Conservation (phyloP, 1,284 basidiomycete genomes). For the Cryptococcus maquisensis region DNA sequence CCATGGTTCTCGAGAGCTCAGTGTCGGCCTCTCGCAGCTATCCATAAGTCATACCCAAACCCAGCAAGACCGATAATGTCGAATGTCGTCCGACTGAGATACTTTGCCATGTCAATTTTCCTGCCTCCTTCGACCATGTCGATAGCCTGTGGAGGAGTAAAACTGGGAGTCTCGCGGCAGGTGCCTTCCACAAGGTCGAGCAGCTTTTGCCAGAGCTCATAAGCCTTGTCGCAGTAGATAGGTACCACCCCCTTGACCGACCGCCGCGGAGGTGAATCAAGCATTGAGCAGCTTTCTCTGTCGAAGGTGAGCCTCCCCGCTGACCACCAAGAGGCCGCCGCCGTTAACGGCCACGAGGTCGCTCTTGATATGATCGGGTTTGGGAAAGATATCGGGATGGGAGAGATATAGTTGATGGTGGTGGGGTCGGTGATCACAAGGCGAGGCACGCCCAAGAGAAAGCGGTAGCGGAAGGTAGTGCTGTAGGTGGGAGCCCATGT, state of each 20-base stretch:
- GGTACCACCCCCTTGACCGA: conserved; percentile 47
- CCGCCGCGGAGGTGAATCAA: conserved; percentile 39
- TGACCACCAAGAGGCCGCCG: conserved; percentile 37
- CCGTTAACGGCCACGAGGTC: conserved; percentile 51
- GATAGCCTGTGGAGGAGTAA: conserved; percentile 16
- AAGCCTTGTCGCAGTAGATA: conserved; percentile 61
- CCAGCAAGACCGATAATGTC: conserved; percentile 71
- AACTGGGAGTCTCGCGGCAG: conserved; percentile 10
- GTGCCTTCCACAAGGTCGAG: conserved; percentile 14
- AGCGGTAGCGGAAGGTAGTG: conserved; percentile 17
- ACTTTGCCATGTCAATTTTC: conserved; percentile 59
- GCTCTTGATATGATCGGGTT: conserved; percentile 60
- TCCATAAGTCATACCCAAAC: conserved; percentile 62
- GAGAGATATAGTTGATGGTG: conserved; percentile 61
- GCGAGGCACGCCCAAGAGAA: conserved; percentile 31
- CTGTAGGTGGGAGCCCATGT: conserved; percentile 23
- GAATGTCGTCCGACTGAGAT: conserved; percentile 62
- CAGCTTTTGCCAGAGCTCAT: conserved; percentile 51
- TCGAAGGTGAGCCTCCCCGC: conserved; percentile 54
- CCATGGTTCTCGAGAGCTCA: conserved; percentile 21
- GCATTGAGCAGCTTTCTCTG: conserved; percentile 51
- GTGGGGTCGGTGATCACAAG: conserved; percentile 60
- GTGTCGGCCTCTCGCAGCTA: conserved; percentile 25
- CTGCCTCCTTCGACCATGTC: conserved; percentile 18
- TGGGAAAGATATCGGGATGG: conserved; percentile 61